Percentiles rank a stretch among this genome's conserved stretches.
These are phyloP conservation scores for Cryptosporidium meleagridis DNA, from an alignment of 169 alveolate genomes.

Conservation along the genomic window DNA sequence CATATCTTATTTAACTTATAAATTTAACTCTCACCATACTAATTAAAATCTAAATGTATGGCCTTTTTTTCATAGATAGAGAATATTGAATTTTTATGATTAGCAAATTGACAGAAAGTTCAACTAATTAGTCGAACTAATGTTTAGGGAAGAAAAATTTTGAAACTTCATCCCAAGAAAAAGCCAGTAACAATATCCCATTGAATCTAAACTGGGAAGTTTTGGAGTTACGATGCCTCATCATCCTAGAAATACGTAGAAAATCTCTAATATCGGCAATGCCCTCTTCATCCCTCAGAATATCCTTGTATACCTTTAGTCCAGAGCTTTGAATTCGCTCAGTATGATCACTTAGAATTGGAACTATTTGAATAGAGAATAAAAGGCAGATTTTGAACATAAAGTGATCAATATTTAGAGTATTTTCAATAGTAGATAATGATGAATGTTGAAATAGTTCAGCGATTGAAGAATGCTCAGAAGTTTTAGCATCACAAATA, in stretches of 20 bases:
- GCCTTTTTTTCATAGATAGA: background rate
- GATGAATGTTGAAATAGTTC: background rate
- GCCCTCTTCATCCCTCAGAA: slow-evolving; percentile 36
- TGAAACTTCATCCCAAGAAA: slow-evolving; percentile 39
- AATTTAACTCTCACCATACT: background rate
- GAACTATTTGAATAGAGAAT: slow-evolving; percentile 42
- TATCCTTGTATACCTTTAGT: slow-evolving; percentile 35
- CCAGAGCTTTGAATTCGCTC: slow-evolving; percentile 2
- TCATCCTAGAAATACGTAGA: slow-evolving; percentile 22
- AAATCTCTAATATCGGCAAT: slow-evolving; percentile 33
- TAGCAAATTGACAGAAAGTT: background rate
- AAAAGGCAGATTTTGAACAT: slow-evolving; percentile 38
- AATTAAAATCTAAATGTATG: background rate
- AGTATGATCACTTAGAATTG: slow-evolving; percentile 5
- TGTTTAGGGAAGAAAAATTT: slow-evolving; percentile 25
- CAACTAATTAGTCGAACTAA: background rate
- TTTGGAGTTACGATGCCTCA: slow-evolving; percentile 33
- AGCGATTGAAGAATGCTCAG: slow-evolving; percentile 6
- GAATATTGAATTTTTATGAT: background rate
- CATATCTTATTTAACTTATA: too few relatives aligned
- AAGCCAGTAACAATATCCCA: slow-evolving; percentile 41
- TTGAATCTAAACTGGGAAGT: slow-evolving; percentile 42
- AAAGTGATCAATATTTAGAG: slow-evolving; percentile 33
- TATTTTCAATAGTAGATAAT: background rate
- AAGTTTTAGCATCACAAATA: slow-evolving; percentile 27